Percentiles rank a stretch among this genome's conserved stretches.
Conservation (phyloP, 371 early-diverging fungal species). For the Zancudomyces culisetae region DNA sequence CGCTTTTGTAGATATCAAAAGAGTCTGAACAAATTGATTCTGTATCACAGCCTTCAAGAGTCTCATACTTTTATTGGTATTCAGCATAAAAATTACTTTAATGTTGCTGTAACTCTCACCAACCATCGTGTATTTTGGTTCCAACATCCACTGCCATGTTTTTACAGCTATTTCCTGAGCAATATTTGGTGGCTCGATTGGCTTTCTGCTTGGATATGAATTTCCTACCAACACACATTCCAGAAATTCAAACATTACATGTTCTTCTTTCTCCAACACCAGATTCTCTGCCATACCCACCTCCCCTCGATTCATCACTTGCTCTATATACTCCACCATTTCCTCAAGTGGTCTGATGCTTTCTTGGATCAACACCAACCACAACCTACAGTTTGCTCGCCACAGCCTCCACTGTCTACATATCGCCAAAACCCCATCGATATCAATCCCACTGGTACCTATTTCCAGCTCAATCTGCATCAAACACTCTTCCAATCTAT, state of each 20-base stretch:
- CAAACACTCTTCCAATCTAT: slow-evolving; percentile 18
- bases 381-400: slow-evolving; percentile 23
- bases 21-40: not conserved
- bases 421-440: slow-evolving; percentile 17
- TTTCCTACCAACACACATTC: not conserved
- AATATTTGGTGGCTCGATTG: not conserved
- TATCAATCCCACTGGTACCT: slow-evolving; percentile 14
- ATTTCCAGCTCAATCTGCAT: slow-evolving; percentile 6
- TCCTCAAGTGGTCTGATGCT: not conserved
- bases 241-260: not conserved
- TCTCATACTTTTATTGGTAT: not conserved
- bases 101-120: not conserved
- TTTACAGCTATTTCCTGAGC: not conserved
- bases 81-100: not conserved
- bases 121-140: not conserved
- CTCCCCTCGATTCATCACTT: not conserved
- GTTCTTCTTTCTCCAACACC: not conserved
- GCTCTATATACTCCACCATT: not conserved
- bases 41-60: not conserved
- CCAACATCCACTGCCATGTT: not conserved
- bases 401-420: slow-evolving; percentile 17
- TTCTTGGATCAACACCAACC: slow-evolving; percentile 19
- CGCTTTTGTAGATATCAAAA: not conserved
- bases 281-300: not conserved
- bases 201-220: not conserved